Evolutionary conservation across 176 grass and related monocot genomes (phyloP), one percentile per base, ranked within the genome.

Genomic region (Zoysia pacifica): DNA sequence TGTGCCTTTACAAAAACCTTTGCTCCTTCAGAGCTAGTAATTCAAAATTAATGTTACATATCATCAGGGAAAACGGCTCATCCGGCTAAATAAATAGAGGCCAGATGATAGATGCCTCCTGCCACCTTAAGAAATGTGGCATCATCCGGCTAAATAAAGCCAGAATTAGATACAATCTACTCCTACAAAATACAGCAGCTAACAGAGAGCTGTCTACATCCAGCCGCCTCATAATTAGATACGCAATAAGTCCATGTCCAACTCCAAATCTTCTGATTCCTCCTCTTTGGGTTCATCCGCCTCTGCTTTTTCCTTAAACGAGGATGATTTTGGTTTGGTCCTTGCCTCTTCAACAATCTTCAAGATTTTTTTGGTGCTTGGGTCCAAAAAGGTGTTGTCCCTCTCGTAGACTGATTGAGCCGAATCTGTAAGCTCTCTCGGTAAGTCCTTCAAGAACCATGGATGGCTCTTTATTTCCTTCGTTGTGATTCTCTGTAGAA

Each of bases 371-470:
- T 76, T 52, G 1, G 37, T 75, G 64, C 65, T 83, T 82, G 90
- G 91, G 18, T 79, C 75, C 1, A 85, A 88, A 52, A 75, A 85
- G 36, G 82, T 78, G 56, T 54, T 76, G 14, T 72, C 80, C 82
- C 70, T 85, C 35, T 83, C 87, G 51, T 85, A 93, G 65, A 75
- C 36, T 58, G 79, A 74, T 4, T 93, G 91, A 0, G 80, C 79
- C 45, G 38, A 35, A 54, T 88, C 85, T 6, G 74, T 91, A 11
- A 93, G 88, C 68, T 93, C 91, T 55, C 72, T 86, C 2, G 88
- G 91, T 61, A 93, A 75, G 72, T 90, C 91, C 72, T 88, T 93
- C 80, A 81, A 19, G 83, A 93, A 93, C 91, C 91, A 93, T 6
- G 76, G 91, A 62, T 93, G 88, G 16, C 2, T 88, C 81, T 86